phyloP scores from a whole-genome alignment of 176 grass and related monocot genomes.

The Bromus sterilis region DNA sequence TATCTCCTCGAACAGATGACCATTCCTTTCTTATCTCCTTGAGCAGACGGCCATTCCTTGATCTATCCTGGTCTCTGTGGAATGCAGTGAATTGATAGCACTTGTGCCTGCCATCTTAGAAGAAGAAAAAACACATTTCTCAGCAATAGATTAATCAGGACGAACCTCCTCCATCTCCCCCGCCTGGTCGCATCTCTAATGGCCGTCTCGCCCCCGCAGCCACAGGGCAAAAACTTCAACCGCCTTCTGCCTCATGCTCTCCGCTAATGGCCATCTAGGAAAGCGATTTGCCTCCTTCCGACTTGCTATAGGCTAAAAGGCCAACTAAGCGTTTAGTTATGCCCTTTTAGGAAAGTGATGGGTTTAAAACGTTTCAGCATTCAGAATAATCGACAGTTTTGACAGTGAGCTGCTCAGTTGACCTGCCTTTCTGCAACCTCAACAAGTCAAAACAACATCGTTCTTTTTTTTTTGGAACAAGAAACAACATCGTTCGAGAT shows the following conservation, averaged over 20 bases:
- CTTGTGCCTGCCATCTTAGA: too few species aligned
- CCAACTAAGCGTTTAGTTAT: neutral
- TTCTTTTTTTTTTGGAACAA: too few species aligned
- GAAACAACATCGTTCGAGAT: too few species aligned
- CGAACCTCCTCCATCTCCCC: neutral
- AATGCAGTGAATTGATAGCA: neutral
- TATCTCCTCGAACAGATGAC: neutral
- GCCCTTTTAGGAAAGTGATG: neutral
- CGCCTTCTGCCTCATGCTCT: neutral
- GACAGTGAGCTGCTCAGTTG: neutral
- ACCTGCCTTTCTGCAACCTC: neutral
- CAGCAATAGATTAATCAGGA: neutral
- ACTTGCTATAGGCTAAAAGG: neutral
- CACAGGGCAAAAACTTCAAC: neutral
- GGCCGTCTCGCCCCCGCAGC: neutral
- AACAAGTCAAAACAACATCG: neutral
- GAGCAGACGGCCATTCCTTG: neutral
- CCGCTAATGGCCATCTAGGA: constrained; percentile 4
- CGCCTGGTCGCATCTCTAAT: neutral
- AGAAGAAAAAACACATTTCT: too few species aligned
- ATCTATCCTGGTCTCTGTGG: too few species aligned
- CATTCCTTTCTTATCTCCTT: neutral
- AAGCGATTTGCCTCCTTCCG: constrained; percentile 19
- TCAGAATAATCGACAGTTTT: neutral
- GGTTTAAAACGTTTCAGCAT: neutral